Evolutionary conservation across 1,284 basidiomycete genomes (phyloP), one percentile per base, ranked within the genome.

Genomic region (Papiliotrema nemorosa): DNA sequence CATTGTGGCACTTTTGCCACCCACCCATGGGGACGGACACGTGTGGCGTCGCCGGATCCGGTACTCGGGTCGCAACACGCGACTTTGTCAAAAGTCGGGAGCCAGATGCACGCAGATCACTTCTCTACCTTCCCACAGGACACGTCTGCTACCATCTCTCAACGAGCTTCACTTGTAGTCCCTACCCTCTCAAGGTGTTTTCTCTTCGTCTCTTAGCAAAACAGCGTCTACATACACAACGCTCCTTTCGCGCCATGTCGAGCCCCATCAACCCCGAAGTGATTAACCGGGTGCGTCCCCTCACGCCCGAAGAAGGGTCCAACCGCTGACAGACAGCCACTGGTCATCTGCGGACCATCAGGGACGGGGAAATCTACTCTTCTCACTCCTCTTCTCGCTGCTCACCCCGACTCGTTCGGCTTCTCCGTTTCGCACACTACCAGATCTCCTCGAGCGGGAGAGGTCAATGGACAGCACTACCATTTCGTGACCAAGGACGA

Each of bases 381-480:
- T 47, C 82, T 98, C 54, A 82, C 82, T 55, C 84, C 84, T 44
- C 84, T 99, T 44, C 91, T 97, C 67, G 78, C 77, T 27, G 86
- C 91, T 40, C 84, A 82, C 64, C 92, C 91, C 4, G 84, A 86
- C 70, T 83, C 81, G 57, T 98, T 97, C 73, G 90, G 90, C 5
- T 99, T 97, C 78, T 86, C 84, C 63, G 87, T 99, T 51, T 97
- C 92, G 47, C 94, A 98, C 77, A 99, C 94, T 2, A 99, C 94
- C 4, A 84, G 94, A 40, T 63, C 77, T 1, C 91, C 93, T 0
- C 82, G 94, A 27, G 81, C 84, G 3, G 91, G 90, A 24, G 94
- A 98, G 69, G 74, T 75, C 26, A 77, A 91, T 65, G 93, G 92
- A 35, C 65, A 74, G 44, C 78, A 79, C 27, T 83, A 83, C 70